A percentile compares a stretch with the other conserved stretches of the same genome.
Evolutionary conservation across 2,329 filamentous ascomycete genomes (phyloP).

Genomic region (Penicillium expansum): DNA sequence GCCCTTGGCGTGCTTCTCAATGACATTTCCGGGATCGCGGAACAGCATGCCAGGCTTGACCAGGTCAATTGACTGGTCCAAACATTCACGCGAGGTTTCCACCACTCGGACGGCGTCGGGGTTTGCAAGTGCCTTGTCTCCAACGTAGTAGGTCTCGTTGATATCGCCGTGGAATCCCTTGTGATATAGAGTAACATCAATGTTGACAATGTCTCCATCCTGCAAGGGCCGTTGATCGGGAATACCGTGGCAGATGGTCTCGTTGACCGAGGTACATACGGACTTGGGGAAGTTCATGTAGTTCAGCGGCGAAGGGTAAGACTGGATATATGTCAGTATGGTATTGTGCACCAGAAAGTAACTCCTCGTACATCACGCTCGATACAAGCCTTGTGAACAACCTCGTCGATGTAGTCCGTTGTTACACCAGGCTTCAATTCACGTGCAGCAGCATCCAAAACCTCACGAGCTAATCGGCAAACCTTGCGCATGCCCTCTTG

Average conservation of each 20-base stretch:
- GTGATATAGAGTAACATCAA: slow-evolving; percentile 93
- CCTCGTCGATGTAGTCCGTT: slow-evolving; percentile 90
- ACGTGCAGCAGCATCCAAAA: slow-evolving; percentile 84
- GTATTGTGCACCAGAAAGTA: background rate
- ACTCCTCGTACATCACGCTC: slow-evolving; percentile 73
- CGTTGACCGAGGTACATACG: slow-evolving; percentile 92
- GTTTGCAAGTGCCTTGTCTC: slow-evolving; percentile 78
- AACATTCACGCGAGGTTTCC: slow-evolving; percentile 81
- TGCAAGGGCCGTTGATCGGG: slow-evolving; percentile 82
- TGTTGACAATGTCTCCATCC: slow-evolving; percentile 95
- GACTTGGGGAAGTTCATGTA: slow-evolving; percentile 98
- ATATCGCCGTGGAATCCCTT: slow-evolving; percentile 93
- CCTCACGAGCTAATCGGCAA: slow-evolving; percentile 81
- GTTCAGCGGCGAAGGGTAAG: slow-evolving; percentile 91
- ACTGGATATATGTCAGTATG: slow-evolving; percentile 52
- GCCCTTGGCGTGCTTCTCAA: slow-evolving; percentile 90
- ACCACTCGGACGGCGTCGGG: slow-evolving; percentile 86
- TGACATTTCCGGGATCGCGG: slow-evolving; percentile 88
- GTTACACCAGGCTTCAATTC: slow-evolving; percentile 87
- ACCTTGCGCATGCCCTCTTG: slow-evolving; percentile 91
- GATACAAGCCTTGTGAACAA: slow-evolving; percentile 91
- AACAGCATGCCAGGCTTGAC: slow-evolving; percentile 93
- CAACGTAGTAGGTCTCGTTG: slow-evolving; percentile 98
- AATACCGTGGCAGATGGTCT: slow-evolving; percentile 98
- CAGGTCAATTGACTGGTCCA: slow-evolving; percentile 85